Evolutionary conservation across 352 stramenopile species (phyloP).

Genomic region (Albugo candida): DNA sequence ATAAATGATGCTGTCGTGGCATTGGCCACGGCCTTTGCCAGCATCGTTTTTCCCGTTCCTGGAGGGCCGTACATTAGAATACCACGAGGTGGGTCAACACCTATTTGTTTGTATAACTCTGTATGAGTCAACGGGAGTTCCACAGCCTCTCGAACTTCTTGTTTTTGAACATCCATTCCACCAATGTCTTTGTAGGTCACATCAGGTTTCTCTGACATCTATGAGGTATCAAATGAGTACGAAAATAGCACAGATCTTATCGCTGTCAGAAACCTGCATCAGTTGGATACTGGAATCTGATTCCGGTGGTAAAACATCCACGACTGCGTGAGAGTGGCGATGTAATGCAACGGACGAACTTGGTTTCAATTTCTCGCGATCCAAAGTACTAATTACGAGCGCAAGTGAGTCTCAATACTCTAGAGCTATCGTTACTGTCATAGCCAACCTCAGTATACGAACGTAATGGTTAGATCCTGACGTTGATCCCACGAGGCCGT

Average conservation of each 20-base stretch:
- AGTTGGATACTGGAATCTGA: conserved; percentile 99
- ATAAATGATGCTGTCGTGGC: conserved; percentile 99
- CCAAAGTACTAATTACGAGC: conserved; percentile 78
- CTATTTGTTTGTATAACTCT: conserved; percentile 99
- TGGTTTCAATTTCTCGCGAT: conserved; percentile 96
- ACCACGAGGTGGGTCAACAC: conserved; percentile 96
- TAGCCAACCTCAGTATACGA: conserved; percentile 72
- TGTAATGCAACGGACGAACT: conserved; percentile 98
- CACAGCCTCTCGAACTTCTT: conserved; percentile 96
- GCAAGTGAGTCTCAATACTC: not conserved
- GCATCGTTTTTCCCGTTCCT: conserved; percentile 96
- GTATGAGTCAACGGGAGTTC: conserved; percentile 98
- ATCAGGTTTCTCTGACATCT: conserved; percentile 96
- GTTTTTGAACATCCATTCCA: conserved; percentile 99
- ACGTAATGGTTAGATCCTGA: conserved; percentile 99
- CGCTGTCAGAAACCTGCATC: conserved; percentile 34
- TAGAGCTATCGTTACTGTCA: not conserved
- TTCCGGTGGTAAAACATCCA: conserved; percentile 97
- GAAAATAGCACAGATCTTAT: not conserved
- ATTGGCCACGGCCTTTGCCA: conserved; percentile 99
- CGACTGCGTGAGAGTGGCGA: conserved; percentile 95
- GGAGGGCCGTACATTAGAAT: conserved; percentile 95
- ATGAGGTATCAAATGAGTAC: not conserved
- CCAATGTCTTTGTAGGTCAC: conserved; percentile 94
- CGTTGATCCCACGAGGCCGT: conserved; percentile 96